These are phyloP conservation scores for Beta corolliflora DNA, from an alignment of 179 eudicot species.

Conservation along the genomic window DNA sequence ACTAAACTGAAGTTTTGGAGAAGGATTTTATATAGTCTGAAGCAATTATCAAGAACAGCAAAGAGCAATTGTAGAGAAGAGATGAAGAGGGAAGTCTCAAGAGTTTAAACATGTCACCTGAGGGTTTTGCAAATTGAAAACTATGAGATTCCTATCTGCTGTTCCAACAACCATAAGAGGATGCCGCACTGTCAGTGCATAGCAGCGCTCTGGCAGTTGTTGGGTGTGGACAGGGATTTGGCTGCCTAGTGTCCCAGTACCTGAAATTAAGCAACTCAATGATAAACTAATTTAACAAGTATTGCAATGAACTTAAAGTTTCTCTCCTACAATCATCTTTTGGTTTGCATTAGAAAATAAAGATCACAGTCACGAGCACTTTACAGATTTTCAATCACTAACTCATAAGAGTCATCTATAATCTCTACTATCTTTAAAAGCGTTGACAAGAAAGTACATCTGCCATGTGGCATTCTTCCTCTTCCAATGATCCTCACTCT, in stretches of 20 bases:
- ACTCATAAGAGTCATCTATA: neutral
- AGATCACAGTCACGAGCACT: neutral
- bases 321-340: slow-evolving; percentile 2
- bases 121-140: slow-evolving; percentile 85
- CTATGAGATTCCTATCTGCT: slow-evolving; percentile 76
- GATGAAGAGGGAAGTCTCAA: neutral
- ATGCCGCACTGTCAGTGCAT: slow-evolving; percentile 68
- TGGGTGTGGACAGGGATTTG: slow-evolving; percentile 73
- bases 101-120: slow-evolving; percentile 53
- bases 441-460: too few species aligned
- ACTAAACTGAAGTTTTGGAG: neutral
- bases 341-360: neutral
- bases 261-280: slow-evolving; percentile 36
- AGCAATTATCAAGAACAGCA: neutral
- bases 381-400: neutral
- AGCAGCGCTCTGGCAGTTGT: slow-evolving; percentile 92
- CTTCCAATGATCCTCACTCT: too few species aligned
- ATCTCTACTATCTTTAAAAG: too few species aligned
- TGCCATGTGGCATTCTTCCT: too few species aligned
- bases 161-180: slow-evolving; percentile 96
- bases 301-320: neutral
- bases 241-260: slow-evolving; percentile 93
- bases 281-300: neutral
- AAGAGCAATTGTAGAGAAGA: neutral
- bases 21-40: neutral